Evolutionary conservation across 495 filamentous ascomycete species (phyloP), one percentile per base, ranked within the genome.

Genomic region (Halenospora varia): DNA sequence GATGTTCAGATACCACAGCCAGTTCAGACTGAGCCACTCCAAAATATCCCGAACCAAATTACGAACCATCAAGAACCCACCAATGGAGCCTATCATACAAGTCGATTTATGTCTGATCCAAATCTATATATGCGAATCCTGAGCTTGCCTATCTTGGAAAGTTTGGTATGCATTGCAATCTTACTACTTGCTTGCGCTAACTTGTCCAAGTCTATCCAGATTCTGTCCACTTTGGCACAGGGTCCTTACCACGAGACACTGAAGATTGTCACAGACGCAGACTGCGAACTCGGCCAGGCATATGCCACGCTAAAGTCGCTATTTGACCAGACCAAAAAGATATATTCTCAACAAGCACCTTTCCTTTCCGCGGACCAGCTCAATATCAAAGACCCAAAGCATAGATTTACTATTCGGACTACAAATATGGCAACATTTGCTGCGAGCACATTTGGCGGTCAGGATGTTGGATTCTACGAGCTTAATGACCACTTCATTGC

Each of bases 371-470:
- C 85, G 0, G 80, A 84, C 25, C 84, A 90, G 48, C 75, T 97
- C 3, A 86, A 89, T 35, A 81, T 94, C 50, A 77, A 77, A 9
- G 84, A 88, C 35, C 70, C 79, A 0, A 77, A 82, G 13, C 86
- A 91, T 58, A 74, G 88, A 19, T 87, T 88, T 51, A 87, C 87
- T 19, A 87, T 96, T 55, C 84, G 88, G 35, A 89, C 91, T 70
- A 87, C 90, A 2, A 97, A 97, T 61, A 75, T 97, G 51, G 92
- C 90, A 2, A 90, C 91, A 1, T 90, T 90, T 60, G 86, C 92
- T 8, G 85, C 86, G 0, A 90, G 88, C 57, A 82, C 92, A 23
- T 92, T 96, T 69, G 89, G 88, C 3, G 87, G 83, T 2, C 84
- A 90, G 62, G 89, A 95, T 65, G 88, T 96, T 48, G 81, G 88